Evolutionary conservation across 192 early-diverging fungal genomes (phyloP).

Genomic region (Coemansia aciculifera): DNA sequence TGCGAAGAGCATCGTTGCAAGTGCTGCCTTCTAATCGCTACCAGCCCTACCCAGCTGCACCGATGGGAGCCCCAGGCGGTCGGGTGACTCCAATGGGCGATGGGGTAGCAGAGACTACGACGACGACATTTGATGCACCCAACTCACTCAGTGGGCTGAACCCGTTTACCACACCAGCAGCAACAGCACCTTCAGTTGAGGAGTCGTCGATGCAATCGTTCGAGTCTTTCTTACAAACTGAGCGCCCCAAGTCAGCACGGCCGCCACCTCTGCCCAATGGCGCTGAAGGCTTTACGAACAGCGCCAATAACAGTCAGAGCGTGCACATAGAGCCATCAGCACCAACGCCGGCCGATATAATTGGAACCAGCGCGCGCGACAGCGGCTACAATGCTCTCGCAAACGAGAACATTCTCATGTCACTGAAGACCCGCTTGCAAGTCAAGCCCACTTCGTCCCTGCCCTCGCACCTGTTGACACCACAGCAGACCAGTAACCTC

Average conservation of each 20-base stretch:
- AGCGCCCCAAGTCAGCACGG: not conserved
- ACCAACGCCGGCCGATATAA: conserved; percentile 2
- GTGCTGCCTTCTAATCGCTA: conserved; percentile 32
- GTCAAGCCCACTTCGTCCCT: conserved; percentile 39
- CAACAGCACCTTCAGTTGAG: not conserved
- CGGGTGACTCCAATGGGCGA: conserved; percentile 1
- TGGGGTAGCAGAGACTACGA: not conserved
- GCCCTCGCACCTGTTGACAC: conserved; percentile 28
- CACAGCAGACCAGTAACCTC: not conserved
- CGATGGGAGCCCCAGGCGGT: not conserved
- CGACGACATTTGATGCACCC: not conserved
- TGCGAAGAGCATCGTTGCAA: conserved; percentile 48
- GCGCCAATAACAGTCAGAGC: not conserved
- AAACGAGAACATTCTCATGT: not conserved
- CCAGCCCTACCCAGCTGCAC: conserved; percentile 31
- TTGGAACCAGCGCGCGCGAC: not conserved
- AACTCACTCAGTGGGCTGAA: conserved; percentile 9
- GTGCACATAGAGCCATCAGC: not conserved
- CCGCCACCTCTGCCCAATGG: not conserved
- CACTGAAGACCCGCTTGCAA: conserved; percentile 22
- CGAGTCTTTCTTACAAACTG: not conserved
- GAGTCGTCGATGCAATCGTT: not conserved
- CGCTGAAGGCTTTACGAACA: not conserved
- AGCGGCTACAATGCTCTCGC: not conserved
- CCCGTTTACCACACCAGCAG: conserved; percentile 1